Base-by-base conservation (phyloP, 2,329 filamentous ascomycete genomes). In the Calonectria pauciramosa region DNA sequence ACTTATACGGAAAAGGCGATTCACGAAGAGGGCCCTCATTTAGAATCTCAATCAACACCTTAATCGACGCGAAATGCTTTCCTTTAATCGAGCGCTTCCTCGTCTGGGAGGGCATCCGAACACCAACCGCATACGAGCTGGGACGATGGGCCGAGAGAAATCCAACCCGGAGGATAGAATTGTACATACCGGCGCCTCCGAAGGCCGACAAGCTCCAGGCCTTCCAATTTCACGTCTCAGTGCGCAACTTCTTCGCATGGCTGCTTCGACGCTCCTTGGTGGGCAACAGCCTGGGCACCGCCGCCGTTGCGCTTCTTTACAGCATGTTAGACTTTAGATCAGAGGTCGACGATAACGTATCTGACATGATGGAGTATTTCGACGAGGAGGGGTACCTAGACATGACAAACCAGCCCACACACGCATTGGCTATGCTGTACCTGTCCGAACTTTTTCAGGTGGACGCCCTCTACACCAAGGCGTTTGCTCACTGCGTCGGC, bases 401-500 rank as follows among this genome's bases (percentile, higher is more conserved):
- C 73, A 90, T 96, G 81, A 88, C 89, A 3, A 90, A 92, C 73
- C 91, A 92, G 74, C 91, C 93, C 0, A 89, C 92, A 67, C 92
- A 96, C 80, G 92, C 94, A 0, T 82, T 96, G 47, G 94, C 92
- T 0, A 86, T 93, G 56, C 85, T 96, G 16, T 90, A 90, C 66
- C 89, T 95, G 54, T 92, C 94, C 2, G 94, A 96, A 80, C 86
- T 88, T 28, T 93, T 92, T 76, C 89, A 90, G 67, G 84, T 94
- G 32, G 87, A 87, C 68, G 89, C 91, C n/a, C 84, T 95, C 16
- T 96, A 95, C 87, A 89, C 92, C 14, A 90, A 94, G 80, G 92
- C 94, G 0, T 95, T 96, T 83, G 89, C 91, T 18, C 95, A 97
- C 80, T 95, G 94, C 81, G 93, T 94, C 44, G 95, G 94, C 54